These are phyloP conservation scores for Claviceps pazoutovae DNA, from an alignment of 2,329 filamentous ascomycete species.

Conservation along the genomic window DNA sequence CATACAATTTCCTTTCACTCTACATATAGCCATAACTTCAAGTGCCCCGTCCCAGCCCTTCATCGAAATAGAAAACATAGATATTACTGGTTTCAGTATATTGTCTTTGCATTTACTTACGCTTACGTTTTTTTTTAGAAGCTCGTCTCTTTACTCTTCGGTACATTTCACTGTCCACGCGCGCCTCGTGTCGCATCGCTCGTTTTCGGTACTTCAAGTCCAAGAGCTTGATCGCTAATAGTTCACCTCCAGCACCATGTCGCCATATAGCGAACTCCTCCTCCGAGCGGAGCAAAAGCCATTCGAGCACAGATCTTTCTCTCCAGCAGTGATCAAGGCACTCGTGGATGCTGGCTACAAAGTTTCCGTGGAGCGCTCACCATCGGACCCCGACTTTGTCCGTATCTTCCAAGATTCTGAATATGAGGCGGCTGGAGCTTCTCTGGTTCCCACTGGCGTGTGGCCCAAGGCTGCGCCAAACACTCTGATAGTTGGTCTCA, in stretches of 20 bases:
- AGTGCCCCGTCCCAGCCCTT: too few relatives aligned
- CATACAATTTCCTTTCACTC: background rate
- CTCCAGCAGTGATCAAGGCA: constrained; percentile 30
- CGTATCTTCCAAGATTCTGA: constrained; percentile 52
- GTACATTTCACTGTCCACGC: too few relatives aligned
- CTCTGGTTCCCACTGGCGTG: constrained; percentile 48
- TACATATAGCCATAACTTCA: too few relatives aligned
- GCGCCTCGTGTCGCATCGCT: background rate
- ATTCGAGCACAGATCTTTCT: constrained; percentile 25
- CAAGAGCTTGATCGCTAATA: background rate
- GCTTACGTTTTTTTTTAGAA: too few relatives aligned
- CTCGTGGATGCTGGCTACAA: constrained; percentile 56
- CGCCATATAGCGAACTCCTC: constrained; percentile 26
- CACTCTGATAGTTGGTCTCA: constrained; percentile 61
- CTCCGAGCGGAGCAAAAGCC: constrained; percentile 38
- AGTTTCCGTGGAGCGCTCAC: constrained; percentile 48
- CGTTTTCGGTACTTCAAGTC: background rate
- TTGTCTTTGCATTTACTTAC: too few relatives aligned
- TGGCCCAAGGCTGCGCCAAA: constrained; percentile 56
- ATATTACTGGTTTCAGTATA: too few relatives aligned
- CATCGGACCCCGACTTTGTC: constrained; percentile 18
- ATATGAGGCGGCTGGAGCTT: constrained; percentile 48
- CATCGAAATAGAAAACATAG: too few relatives aligned
- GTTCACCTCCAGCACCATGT: constrained; percentile 11
- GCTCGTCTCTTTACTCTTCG: too few relatives aligned